phyloP scores from a whole-genome alignment of 2,329 filamentous ascomycete genomes.

The Ampelomyces quisqualis region DNA sequence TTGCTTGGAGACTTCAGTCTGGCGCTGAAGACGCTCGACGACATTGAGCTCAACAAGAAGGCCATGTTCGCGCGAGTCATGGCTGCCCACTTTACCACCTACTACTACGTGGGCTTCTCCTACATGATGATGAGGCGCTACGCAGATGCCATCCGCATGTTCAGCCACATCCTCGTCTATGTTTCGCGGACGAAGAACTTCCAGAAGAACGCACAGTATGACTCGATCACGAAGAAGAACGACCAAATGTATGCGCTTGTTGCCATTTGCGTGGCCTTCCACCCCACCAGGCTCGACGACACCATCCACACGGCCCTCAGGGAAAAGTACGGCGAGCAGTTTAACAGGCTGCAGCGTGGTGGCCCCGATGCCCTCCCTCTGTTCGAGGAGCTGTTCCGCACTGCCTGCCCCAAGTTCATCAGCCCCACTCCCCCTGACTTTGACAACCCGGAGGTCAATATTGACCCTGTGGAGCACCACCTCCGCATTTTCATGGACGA shows the following conservation, averaged over 20 bases:
- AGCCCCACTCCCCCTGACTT: constrained; percentile 95
- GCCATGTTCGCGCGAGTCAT: constrained; percentile 99
- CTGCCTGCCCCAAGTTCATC: constrained; percentile 99
- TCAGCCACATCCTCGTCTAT: constrained; percentile 99
- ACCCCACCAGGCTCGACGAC: constrained; percentile 95
- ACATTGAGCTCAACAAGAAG: constrained; percentile 99
- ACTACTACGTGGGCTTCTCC: constrained; percentile 99
- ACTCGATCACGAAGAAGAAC: constrained; percentile 99
- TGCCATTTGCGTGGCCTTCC: constrained; percentile 97
- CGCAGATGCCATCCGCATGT: constrained; percentile 98
- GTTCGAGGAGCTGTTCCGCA: constrained; percentile 97
- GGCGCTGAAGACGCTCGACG: constrained; percentile 96
- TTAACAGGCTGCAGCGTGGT: constrained; percentile 92
- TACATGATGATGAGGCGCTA: constrained; percentile 99
- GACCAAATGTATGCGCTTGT: constrained; percentile 99
- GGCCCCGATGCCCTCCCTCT: constrained; percentile 93
- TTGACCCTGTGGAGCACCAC: constrained; percentile 97
- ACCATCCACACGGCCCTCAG: constrained; percentile 97
- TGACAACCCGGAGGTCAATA: constrained; percentile 91
- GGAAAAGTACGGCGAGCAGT: constrained; percentile 99
- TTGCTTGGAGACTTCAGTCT: constrained; percentile 96
- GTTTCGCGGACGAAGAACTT: constrained; percentile 99
- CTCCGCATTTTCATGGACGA: constrained; percentile 98
- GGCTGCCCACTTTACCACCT: constrained; percentile 99
- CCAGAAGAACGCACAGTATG: constrained; percentile 98